Evolutionary conservation across 2,329 filamentous ascomycete genomes (phyloP).

Genomic region (Ascochyta pisi): DNA sequence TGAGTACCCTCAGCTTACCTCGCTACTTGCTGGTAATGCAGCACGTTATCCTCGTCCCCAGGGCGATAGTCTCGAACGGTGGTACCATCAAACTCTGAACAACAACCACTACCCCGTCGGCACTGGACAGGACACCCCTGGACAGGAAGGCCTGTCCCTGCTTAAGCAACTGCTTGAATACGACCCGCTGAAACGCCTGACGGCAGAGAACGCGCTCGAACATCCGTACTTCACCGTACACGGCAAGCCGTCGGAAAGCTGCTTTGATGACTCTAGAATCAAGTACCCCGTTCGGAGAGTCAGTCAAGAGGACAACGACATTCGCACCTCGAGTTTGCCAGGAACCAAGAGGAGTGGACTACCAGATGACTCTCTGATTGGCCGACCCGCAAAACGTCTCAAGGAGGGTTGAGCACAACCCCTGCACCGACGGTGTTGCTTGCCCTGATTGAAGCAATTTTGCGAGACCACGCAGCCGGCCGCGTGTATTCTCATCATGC

Average conservation of each 20-base stretch:
- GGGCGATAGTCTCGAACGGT: constrained; percentile 69
- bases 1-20: constrained; percentile 76
- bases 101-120: constrained; percentile 55
- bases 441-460: neutral
- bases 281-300: constrained; percentile 92
- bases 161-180: constrained; percentile 87
- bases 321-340: constrained; percentile 84
- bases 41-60: constrained; percentile 59
- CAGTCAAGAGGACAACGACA: constrained; percentile 94
- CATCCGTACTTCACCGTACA: constrained; percentile 81
- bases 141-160: constrained; percentile 78
- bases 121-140: constrained; percentile 47
- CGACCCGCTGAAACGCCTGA: constrained; percentile 86
- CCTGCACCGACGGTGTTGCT: neutral
- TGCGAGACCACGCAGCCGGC: constrained; percentile 7
- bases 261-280: constrained; percentile 86
- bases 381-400: constrained; percentile 61
- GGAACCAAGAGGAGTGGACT: constrained; percentile 89
- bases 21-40: constrained; percentile 54
- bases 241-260: constrained; percentile 74
- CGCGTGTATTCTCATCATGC: constrained; percentile 1
- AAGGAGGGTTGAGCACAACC: constrained; percentile 52
- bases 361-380: constrained; percentile 78
- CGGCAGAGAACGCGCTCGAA: constrained; percentile 85
- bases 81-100: constrained; percentile 59